A percentile compares a stretch with the other conserved stretches of the same genome.
Conservation (phyloP, 495 filamentous ascomycete genomes). For the Cetradonia linearis region DNA sequence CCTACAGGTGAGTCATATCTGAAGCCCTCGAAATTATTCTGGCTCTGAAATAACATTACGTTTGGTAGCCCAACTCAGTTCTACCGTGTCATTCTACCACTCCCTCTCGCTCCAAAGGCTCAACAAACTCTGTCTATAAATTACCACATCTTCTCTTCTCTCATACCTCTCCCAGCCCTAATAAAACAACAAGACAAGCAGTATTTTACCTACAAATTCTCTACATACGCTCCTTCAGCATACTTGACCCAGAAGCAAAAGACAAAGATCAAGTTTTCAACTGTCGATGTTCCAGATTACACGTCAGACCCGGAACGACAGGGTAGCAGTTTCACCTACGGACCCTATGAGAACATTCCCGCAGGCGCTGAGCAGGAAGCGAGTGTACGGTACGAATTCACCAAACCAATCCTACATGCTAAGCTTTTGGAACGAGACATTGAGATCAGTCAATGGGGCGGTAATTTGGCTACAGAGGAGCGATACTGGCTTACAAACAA, state of each 20-base stretch:
- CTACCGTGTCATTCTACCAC: constrained; percentile 68
- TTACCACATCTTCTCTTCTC: constrained; percentile 63
- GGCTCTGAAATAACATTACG: constrained; percentile 24
- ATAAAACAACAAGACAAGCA: constrained; percentile 77
- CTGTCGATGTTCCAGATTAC: constrained; percentile 69
- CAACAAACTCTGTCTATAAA: constrained; percentile 82
- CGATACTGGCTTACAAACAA: constrained; percentile 82
- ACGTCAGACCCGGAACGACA: constrained; percentile 75
- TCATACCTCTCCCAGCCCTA: constrained; percentile 66
- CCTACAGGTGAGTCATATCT: constrained; percentile 42
- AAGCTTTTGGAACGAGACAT: constrained; percentile 74
- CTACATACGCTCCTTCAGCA: constrained; percentile 66
- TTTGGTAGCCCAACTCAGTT: constrained; percentile 60
- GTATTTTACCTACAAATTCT: constrained; percentile 75
- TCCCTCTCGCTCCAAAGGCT: constrained; percentile 59
- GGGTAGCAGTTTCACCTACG: constrained; percentile 80
- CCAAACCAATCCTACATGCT: constrained; percentile 72
- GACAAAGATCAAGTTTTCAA: constrained; percentile 87
- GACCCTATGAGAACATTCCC: constrained; percentile 63
- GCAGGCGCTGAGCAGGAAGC: constrained; percentile 63
- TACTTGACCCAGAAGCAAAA: constrained; percentile 87
- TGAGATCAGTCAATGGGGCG: constrained; percentile 96
- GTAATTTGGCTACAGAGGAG: constrained; percentile 89
- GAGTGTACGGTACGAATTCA: constrained; percentile 88
- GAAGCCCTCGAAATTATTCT: constrained; percentile 25